A percentile compares a stretch with the other conserved stretches of the same genome.
phyloP scores from a whole-genome alignment of 331 rosid species.

The Malus hybrid region DNA sequence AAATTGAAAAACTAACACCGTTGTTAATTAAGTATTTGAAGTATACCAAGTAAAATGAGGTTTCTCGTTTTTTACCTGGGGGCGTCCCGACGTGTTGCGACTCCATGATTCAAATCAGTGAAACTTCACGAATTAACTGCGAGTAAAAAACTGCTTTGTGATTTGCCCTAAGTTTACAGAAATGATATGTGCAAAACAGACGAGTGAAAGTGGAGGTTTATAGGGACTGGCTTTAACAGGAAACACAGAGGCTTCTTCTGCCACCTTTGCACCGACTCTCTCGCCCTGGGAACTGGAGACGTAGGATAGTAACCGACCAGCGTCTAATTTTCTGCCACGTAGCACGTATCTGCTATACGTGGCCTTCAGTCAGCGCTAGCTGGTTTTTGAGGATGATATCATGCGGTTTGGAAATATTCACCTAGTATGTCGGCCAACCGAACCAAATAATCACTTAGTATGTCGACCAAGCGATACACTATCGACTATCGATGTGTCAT shows the following conservation, averaged over 20 bases:
- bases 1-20: neutral
- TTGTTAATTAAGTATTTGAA: neutral
- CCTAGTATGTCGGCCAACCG: no score
- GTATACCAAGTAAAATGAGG: neutral
- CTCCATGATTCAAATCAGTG: conserved; percentile 21
- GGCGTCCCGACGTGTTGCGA: conserved; percentile 10
- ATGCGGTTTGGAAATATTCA: neutral
- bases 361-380: neutral
- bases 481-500: no score
- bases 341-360: neutral
- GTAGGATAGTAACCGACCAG: conserved; percentile 1
- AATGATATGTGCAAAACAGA: neutral
- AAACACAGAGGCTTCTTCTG: neutral
- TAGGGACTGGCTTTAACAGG: conserved; percentile 5
- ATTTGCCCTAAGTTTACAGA: neutral
- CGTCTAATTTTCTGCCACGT: neutral
- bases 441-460: no score
- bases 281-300: conserved; percentile 18
- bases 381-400: neutral
- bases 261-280: conserved; percentile 35
- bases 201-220: neutral
- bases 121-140: neutral
- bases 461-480: no score
- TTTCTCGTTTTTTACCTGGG: conserved; percentile 10
- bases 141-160: neutral